phyloP scores from a whole-genome alignment of 306 rosid genomes.

The Sesbania bispinosa region DNA sequence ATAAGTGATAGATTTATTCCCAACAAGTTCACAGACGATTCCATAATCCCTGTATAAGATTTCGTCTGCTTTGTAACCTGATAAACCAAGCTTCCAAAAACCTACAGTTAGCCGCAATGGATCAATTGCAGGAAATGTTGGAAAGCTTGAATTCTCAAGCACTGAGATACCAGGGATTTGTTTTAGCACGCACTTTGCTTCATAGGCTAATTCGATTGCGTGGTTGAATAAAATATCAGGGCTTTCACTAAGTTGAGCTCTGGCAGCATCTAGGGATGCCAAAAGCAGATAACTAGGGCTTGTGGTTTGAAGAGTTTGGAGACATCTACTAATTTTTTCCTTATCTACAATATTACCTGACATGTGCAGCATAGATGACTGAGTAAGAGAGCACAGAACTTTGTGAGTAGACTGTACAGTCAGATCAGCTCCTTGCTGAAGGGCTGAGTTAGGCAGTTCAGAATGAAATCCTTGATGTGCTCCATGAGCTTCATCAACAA shows the following conservation, averaged over 20 bases:
- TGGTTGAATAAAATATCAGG: constrained; percentile 50
- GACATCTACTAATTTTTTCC: constrained; percentile 63
- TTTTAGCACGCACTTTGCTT: constrained; percentile 42
- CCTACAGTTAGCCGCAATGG: constrained; percentile 79
- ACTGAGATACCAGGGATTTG: constrained; percentile 53
- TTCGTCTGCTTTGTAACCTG: constrained; percentile 81
- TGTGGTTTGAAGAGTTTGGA: constrained; percentile 81
- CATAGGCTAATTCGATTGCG: constrained; percentile 52
- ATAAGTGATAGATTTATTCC: constrained; percentile 58
- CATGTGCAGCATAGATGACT: constrained; percentile 90
- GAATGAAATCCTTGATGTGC: constrained; percentile 88
- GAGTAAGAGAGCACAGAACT: constrained; percentile 83
- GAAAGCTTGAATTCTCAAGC: constrained; percentile 49
- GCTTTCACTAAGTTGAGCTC: constrained; percentile 74
- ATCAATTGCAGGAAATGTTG: constrained; percentile 47
- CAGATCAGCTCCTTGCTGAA: constrained; percentile 77
- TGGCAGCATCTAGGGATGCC: constrained; percentile 88
- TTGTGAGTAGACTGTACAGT: constrained; percentile 78
- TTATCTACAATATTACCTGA: constrained; percentile 54
- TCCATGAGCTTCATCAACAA: constrained; percentile 96
- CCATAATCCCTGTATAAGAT: constrained; percentile 50
- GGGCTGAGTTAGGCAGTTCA: constrained; percentile 65
- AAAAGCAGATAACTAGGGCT: constrained; percentile 90
- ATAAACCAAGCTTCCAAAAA: constrained; percentile 69
- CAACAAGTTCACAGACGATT: constrained; percentile 77